Percentiles rank a stretch among this genome's conserved stretches.
These are phyloP conservation scores for Iris macrosiphon DNA, from an alignment of 106 monocot species.

Conservation along the genomic window DNA sequence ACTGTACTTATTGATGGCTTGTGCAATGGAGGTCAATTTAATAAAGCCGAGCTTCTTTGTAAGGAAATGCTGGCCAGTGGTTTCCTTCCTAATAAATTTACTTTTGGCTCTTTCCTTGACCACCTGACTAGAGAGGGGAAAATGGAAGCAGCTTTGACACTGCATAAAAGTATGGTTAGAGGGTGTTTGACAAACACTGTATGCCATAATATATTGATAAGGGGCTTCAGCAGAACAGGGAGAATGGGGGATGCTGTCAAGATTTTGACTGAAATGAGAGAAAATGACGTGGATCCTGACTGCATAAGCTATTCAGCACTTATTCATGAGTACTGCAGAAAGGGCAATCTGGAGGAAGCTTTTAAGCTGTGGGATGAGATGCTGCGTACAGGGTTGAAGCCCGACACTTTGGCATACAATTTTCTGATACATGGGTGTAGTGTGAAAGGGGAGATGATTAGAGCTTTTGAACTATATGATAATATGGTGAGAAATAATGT, in stretches of 20 bases:
- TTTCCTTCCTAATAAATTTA: slow-evolving; percentile 54
- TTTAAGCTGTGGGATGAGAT: slow-evolving; percentile 81
- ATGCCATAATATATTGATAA: slow-evolving; percentile 74
- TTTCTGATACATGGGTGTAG: slow-evolving; percentile 75
- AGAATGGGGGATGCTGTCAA: slow-evolving; percentile 41
- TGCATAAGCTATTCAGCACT: slow-evolving; percentile 80
- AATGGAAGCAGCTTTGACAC: slow-evolving; percentile 42
- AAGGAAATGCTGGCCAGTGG: slow-evolving; percentile 66
- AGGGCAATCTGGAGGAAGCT: slow-evolving; percentile 49
- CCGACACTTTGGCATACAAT: slow-evolving; percentile 72
- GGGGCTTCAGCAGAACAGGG: slow-evolving; percentile 58
- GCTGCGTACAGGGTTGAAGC: slow-evolving; percentile 48
- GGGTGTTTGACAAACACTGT: slow-evolving; percentile 37
- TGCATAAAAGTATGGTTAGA: slow-evolving; percentile 56
- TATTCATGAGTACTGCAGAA: slow-evolving; percentile 54
- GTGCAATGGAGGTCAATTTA: slow-evolving; percentile 57
- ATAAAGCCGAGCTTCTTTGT: slow-evolving; percentile 51
- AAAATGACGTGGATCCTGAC: slow-evolving; percentile 49
- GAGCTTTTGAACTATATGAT: slow-evolving; percentile 47
- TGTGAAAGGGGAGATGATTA: slow-evolving; percentile 38
- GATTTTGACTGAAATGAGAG: slow-evolving; percentile 47
- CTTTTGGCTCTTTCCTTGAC: slow-evolving; percentile 72
- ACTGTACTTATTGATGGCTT: slow-evolving; percentile 60
- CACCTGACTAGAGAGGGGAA: slow-evolving; percentile 46
- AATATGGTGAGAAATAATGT: slow-evolving; percentile 41